phyloP scores from a whole-genome alignment of 768 basidiomycete genomes.

The Leucocoprinus sp. region DNA sequence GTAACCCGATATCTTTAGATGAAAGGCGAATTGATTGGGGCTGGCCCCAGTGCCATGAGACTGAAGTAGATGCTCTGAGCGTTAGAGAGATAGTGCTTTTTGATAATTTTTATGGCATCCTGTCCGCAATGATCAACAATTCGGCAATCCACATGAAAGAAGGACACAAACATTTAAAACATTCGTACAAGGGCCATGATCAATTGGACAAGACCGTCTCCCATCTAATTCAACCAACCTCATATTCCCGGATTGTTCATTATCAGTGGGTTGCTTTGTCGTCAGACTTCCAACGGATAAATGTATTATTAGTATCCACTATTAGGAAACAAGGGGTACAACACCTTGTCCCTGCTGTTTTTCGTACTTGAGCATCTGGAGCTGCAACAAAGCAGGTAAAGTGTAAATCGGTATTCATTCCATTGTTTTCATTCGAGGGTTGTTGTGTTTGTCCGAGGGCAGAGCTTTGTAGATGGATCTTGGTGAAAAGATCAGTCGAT shows the following conservation, averaged over 20 bases:
- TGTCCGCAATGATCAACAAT: constrained; percentile 17
- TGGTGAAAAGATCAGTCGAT: constrained; percentile 65
- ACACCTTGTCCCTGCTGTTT: constrained; percentile 11
- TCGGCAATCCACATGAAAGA: not conserved
- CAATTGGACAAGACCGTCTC: constrained; percentile 66
- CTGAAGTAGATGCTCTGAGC: constrained; percentile 54
- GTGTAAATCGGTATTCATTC: constrained; percentile 71
- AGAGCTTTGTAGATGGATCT: constrained; percentile 70
- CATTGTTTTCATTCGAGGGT: constrained; percentile 16
- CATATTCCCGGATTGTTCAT: constrained; percentile 21
- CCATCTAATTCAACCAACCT: constrained; percentile 85
- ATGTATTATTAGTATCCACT: too few relatives aligned
- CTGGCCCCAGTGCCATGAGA: constrained; percentile 46
- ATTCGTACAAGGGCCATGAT: constrained; percentile 57
- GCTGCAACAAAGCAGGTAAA: constrained; percentile 84
- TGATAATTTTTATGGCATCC: constrained; percentile 61
- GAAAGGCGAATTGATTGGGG: constrained; percentile 5
- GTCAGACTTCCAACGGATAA: too few relatives aligned
- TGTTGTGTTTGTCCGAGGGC: constrained; percentile 63
- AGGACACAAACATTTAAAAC: constrained; percentile 42
- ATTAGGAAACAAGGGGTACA: too few relatives aligned
- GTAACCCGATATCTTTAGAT: not conserved
- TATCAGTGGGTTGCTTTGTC: constrained; percentile 11
- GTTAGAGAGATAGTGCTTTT: constrained; percentile 47
- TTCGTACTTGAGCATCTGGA: constrained; percentile 33